These are phyloP conservation scores for Glycine soja DNA, from an alignment of 306 rosid genomes.

Conservation along the genomic window DNA sequence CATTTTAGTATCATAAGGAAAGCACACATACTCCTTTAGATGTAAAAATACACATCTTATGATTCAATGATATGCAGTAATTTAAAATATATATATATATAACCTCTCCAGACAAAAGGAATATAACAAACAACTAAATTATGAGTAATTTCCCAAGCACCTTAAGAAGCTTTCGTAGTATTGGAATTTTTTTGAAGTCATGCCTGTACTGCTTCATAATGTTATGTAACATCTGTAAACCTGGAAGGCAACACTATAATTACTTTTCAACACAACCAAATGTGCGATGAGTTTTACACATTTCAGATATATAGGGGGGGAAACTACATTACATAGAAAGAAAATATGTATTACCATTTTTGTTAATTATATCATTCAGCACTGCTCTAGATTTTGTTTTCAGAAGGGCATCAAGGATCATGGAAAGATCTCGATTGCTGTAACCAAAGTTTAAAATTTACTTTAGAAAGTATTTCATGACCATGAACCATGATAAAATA, in stretches of 20 bases:
- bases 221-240: constrained; percentile 96
- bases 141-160: constrained; percentile 52
- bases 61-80: constrained; percentile 39
- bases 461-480: constrained; percentile 31
- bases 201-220: constrained; percentile 87
- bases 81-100: constrained; percentile 15
- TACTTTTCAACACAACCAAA: constrained; percentile 43
- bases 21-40: constrained; percentile 14
- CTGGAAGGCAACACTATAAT: constrained; percentile 57
- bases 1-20: constrained; percentile 16
- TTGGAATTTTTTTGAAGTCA: constrained; percentile 97
- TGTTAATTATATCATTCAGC: constrained; percentile 83
- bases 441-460: constrained; percentile 45
- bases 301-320: background rate
- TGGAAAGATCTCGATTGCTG: constrained; percentile 99
- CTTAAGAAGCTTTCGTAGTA: constrained; percentile 98
- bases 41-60: constrained; percentile 16
- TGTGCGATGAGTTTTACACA: constrained; percentile 11
- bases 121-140: constrained; percentile 39
- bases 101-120: constrained; percentile 18
- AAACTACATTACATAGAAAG: background rate
- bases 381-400: constrained; percentile 94
- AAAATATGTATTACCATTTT: constrained; percentile 72
- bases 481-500: constrained; percentile 37
- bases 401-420: constrained; percentile 96